Conservation (phyloP, 2,329 filamentous ascomycete species). For the Tricladium varicosporioides region DNA sequence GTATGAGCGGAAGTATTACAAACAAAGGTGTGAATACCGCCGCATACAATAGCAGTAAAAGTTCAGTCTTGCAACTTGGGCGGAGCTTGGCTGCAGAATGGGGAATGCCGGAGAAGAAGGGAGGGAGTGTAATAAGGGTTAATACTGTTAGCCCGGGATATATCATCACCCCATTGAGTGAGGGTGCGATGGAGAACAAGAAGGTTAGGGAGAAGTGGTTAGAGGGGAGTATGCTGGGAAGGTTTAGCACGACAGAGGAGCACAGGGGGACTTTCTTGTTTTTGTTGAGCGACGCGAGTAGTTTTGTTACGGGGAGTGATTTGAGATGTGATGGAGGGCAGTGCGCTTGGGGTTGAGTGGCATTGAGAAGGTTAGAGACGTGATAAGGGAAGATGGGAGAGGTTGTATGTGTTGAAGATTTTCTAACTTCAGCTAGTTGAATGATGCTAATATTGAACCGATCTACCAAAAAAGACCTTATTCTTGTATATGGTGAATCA, state of each 20-base stretch:
- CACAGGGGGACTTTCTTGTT: slow-evolving; percentile 53
- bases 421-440: no score
- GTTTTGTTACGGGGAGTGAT: slow-evolving; percentile 45
- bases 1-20: slow-evolving; percentile 64
- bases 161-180: slow-evolving; percentile 63
- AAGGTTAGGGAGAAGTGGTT: slow-evolving; percentile 53
- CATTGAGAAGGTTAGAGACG: not conserved
- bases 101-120: slow-evolving; percentile 56
- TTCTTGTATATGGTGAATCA: no score
- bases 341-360: slow-evolving; percentile 48
- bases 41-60: slow-evolving; percentile 58
- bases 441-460: no score
- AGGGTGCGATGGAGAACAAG: slow-evolving; percentile 67
- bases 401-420: no score
- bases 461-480: no score
- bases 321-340: slow-evolving; percentile 44
- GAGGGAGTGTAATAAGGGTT: slow-evolving; percentile 42
- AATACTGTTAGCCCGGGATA: slow-evolving; percentile 67
- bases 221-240: slow-evolving; percentile 55
- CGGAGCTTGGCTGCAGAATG: slow-evolving; percentile 64
- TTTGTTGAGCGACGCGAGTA: slow-evolving; percentile 41
- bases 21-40: slow-evolving; percentile 40
- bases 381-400: no score
- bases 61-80: slow-evolving; percentile 61
- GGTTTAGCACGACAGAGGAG: slow-evolving; percentile 57